Conservation (phyloP, 352 stramenopile species). For the Phytophthora kernoviae region DNA sequence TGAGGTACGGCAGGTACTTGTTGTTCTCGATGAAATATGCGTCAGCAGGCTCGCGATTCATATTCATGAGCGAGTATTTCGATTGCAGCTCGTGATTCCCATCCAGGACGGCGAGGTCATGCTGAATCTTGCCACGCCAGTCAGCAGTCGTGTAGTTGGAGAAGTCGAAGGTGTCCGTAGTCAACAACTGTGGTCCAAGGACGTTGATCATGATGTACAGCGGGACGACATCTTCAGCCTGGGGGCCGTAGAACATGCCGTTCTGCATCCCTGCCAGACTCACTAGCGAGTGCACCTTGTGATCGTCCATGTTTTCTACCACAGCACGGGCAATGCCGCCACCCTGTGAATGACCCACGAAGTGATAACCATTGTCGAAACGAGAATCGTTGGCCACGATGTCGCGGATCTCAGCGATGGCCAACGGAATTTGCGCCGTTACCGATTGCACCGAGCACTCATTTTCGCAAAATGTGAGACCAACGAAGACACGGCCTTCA, state of each 20-base stretch:
- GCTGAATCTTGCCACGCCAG: conserved; percentile 40
- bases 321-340: conserved; percentile 46
- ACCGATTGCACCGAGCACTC: conserved; percentile 40
- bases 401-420: conserved; percentile 49
- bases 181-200: conserved; percentile 33
- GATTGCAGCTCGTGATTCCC: conserved; percentile 33
- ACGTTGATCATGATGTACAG: conserved; percentile 39
- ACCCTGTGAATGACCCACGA: conserved; percentile 56
- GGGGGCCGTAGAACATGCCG: conserved; percentile 56
- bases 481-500: conserved; percentile 36
- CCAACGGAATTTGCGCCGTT: conserved; percentile 42
- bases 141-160: conserved; percentile 20
- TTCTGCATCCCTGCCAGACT: conserved; percentile 55
- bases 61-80: conserved; percentile 47
- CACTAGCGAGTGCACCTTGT: conserved; percentile 49
- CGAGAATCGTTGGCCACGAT: conserved; percentile 36
- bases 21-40: conserved; percentile 11
- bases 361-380: conserved; percentile 50
- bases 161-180: conserved; percentile 39
- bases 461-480: conserved; percentile 45
- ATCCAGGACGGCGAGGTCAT: conserved; percentile 38
- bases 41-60: conserved; percentile 36
- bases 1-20: conserved; percentile 21
- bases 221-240: conserved; percentile 34
- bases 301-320: conserved; percentile 61